Conservation (phyloP, 345 rosid species). For the Corchorus capsularis region DNA sequence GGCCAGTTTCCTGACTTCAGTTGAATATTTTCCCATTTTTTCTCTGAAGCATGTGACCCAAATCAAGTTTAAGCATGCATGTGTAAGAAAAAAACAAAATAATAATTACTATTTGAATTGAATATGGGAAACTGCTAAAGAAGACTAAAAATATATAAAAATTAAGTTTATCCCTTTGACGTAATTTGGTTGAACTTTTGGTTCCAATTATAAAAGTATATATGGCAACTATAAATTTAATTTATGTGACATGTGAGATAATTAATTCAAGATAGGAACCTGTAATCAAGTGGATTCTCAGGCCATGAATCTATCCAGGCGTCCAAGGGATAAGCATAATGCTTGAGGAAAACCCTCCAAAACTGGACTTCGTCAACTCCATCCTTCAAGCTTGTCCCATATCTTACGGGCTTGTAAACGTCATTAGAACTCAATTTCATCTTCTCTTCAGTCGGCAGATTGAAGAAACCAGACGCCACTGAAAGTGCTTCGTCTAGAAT, state of each 20-base stretch:
- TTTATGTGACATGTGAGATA: background rate
- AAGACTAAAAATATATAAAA: too few species aligned
- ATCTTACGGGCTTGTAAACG: constrained; percentile 60
- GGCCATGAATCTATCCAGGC: constrained; percentile 65
- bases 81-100: too few species aligned
- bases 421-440: constrained; percentile 51
- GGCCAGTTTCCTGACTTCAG: constrained; percentile 42
- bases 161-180: too few species aligned
- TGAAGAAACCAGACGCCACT: constrained; percentile 45
- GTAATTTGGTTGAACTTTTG: background rate
- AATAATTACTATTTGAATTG: too few species aligned
- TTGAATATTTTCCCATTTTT: constrained; percentile 54
- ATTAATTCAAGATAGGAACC: constrained; percentile 20
- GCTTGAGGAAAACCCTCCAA: constrained; percentile 75
- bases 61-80: too few species aligned
- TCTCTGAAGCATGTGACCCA: constrained; percentile 33
- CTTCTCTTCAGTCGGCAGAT: constrained; percentile 49
- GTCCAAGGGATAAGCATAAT: constrained; percentile 64
- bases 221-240: background rate
- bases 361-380: constrained; percentile 53
- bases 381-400: constrained; percentile 56
- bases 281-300: constrained; percentile 54
- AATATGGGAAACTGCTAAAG: too few species aligned
- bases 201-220: background rate
- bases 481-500: constrained; percentile 51